Percentiles rank a stretch among this genome's conserved stretches.
Conservation (phyloP, 208 protist species). For the Histomonas meleagridis region DNA sequence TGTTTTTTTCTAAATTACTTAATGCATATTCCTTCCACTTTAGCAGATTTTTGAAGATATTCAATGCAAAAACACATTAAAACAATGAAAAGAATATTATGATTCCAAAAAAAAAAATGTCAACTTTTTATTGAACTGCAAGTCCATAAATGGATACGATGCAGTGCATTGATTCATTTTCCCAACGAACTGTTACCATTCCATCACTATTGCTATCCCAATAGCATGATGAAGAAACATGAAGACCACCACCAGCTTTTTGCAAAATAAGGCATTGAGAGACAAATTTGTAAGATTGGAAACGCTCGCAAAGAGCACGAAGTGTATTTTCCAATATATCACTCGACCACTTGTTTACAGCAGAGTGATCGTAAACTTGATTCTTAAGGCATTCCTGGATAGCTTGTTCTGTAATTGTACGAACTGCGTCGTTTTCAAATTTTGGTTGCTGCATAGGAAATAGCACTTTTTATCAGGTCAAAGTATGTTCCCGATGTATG, state of each 20-base stretch:
- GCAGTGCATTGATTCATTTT: slow-evolving; percentile 33
- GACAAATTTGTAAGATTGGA: slow-evolving; percentile 19
- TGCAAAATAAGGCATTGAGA: slow-evolving; percentile 26
- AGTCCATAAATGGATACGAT: slow-evolving; percentile 33
- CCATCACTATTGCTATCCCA: slow-evolving; percentile 13
- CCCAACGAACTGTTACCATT: slow-evolving; percentile 29
- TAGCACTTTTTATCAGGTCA: too few relatives aligned
- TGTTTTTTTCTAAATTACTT: too few relatives aligned
- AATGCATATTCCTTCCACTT: too few relatives aligned
- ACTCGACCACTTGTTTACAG: slow-evolving; percentile 22
- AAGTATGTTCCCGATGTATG: too few relatives aligned
- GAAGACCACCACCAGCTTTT: slow-evolving; percentile 2
- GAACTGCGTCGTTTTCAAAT: slow-evolving; percentile 16
- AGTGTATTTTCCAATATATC: slow-evolving; percentile 14
- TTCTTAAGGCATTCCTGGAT: neutral
- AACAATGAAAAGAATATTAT: too few relatives aligned
- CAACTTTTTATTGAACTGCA: slow-evolving; percentile 33
- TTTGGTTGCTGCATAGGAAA: neutral
- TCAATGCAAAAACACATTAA: too few relatives aligned
- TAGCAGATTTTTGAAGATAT: too few relatives aligned
- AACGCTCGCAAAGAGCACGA: neutral
- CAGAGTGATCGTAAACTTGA: neutral
- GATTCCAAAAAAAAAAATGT: too few relatives aligned
- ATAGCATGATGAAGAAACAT: slow-evolving; percentile 23
- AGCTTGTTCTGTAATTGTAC: neutral